A percentile compares a stretch with the other conserved stretches of the same genome.
phyloP scores from a whole-genome alignment of 2,329 filamentous ascomycete genomes.

The Aureobasidium lini region DNA sequence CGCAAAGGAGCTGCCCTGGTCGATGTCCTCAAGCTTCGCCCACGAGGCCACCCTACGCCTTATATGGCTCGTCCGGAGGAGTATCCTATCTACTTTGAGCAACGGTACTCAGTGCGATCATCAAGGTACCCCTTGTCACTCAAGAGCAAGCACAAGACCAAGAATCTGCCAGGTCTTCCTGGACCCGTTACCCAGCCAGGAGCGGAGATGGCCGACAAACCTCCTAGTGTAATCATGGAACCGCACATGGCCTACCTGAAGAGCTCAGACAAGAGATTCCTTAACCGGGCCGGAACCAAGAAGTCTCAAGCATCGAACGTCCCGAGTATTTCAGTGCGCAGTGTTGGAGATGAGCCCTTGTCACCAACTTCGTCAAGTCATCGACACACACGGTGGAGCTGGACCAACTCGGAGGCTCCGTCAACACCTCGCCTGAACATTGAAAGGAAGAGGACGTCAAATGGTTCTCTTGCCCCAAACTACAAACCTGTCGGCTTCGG shows the following conservation, averaged over 20 bases:
- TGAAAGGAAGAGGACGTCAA: constrained; percentile 5
- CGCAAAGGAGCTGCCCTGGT: constrained; percentile 13
- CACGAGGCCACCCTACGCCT: not conserved
- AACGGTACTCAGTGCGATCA: constrained; percentile 17
- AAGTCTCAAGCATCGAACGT: constrained; percentile 4
- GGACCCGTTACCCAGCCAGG: constrained; percentile 10
- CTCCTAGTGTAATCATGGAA: constrained; percentile 4
- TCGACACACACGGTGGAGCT: constrained; percentile 19
- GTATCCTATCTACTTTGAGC: constrained; percentile 14
- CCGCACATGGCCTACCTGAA: constrained; percentile 11
- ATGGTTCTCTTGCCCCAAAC: not conserved
- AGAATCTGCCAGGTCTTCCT: not conserved
- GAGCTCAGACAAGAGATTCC: not conserved
- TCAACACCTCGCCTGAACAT: constrained; percentile 21
- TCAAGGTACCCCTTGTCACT: constrained; percentile 7
- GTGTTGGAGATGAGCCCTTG: constrained; percentile 1
- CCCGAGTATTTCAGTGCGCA: constrained; percentile 4
- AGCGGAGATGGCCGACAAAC: constrained; percentile 2
- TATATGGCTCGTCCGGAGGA: constrained; percentile 6
- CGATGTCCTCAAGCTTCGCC: constrained; percentile 17
- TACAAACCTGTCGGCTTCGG: constrained; percentile 8
- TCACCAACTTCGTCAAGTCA: not conserved
- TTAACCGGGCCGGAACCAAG: not conserved
- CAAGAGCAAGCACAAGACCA: constrained; percentile 1
- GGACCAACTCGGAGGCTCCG: constrained; percentile 25